A percentile compares a stretch with the other conserved stretches of the same genome.
These are phyloP conservation scores for Aspergillus chevalieri DNA, from an alignment of 2,329 filamentous ascomycete species.

Conservation along the genomic window DNA sequence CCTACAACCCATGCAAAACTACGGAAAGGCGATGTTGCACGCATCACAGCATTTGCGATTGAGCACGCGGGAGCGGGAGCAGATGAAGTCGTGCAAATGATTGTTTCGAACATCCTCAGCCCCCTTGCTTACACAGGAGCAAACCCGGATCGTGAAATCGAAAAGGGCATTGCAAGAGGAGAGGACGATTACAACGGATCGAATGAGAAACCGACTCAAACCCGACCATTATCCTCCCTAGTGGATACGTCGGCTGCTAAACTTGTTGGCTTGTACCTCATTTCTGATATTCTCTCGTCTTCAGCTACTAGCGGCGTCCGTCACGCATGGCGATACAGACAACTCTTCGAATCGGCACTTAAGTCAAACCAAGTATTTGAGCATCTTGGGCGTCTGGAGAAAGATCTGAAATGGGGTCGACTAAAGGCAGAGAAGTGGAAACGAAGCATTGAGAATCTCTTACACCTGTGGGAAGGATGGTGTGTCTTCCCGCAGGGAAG, in stretches of 20 bases:
- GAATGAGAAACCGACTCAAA: slow-evolving; percentile 33
- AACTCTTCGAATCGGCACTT: slow-evolving; percentile 69
- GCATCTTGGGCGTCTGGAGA: slow-evolving; percentile 65
- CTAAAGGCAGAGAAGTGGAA: slow-evolving; percentile 81
- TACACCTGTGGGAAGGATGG: slow-evolving; percentile 63
- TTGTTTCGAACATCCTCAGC: slow-evolving; percentile 72
- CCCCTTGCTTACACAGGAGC: slow-evolving; percentile 69
- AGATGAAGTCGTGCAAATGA: slow-evolving; percentile 84
- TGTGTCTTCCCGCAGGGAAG: slow-evolving; percentile 65
- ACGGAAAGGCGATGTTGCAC: slow-evolving; percentile 76
- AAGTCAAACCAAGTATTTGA: slow-evolving; percentile 66
- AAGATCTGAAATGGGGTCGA: slow-evolving; percentile 69
- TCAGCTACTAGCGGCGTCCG: slow-evolving; percentile 69
- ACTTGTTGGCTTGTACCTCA: slow-evolving; percentile 73
- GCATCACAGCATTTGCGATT: slow-evolving; percentile 82
- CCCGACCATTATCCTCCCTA: slow-evolving; percentile 26
- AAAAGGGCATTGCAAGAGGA: slow-evolving; percentile 21
- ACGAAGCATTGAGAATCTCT: slow-evolving; percentile 62
- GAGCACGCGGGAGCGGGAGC: slow-evolving; percentile 77
- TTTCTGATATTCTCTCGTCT: slow-evolving; percentile 73
- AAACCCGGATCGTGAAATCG: slow-evolving; percentile 49
- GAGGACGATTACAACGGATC: slow-evolving; percentile 23
- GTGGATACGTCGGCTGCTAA: slow-evolving; percentile 66
- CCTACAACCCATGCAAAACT: slow-evolving; percentile 69
- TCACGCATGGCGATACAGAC: slow-evolving; percentile 80